Percentiles rank a stretch among this genome's conserved stretches.
phyloP scores from a whole-genome alignment of 306 rosid species.

The Trichosanthes truncata region DNA sequence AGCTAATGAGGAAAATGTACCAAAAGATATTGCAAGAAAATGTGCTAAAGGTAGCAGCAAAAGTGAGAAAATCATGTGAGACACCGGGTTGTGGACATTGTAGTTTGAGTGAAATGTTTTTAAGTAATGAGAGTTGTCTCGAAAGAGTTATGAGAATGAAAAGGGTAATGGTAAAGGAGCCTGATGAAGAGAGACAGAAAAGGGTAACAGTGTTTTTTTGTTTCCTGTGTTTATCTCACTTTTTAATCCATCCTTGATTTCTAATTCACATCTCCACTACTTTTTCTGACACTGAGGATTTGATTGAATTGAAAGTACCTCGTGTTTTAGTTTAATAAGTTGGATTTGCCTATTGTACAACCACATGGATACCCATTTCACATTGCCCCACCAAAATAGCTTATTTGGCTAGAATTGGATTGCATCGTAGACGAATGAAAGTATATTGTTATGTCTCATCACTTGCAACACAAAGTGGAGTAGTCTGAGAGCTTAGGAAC shows the following conservation, averaged over 20 bases:
- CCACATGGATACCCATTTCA: neutral
- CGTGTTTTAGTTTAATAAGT: neutral
- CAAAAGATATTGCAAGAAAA: no score
- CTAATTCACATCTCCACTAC: neutral
- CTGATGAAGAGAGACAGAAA: neutral
- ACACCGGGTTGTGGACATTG: neutral
- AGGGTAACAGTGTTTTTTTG: neutral
- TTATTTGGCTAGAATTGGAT: neutral
- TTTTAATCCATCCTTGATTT: neutral
- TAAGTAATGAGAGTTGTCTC: neutral
- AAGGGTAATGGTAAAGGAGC: neutral
- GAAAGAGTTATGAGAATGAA: neutral
- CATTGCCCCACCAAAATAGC: neutral
- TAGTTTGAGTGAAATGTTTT: neutral
- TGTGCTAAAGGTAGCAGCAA: no score
- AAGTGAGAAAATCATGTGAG: neutral
- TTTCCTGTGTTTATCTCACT: neutral
- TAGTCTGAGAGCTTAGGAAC: neutral
- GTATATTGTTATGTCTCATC: neutral
- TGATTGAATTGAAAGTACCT: neutral
- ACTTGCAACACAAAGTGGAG: neutral
- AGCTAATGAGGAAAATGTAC: neutral
- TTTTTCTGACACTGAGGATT: neutral
- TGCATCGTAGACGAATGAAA: neutral
- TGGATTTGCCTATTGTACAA: neutral